Evolutionary conservation across 192 early-diverging fungal genomes (phyloP), one percentile per base, ranked within the genome.

Genomic region (Backusella mclennaniae): DNA sequence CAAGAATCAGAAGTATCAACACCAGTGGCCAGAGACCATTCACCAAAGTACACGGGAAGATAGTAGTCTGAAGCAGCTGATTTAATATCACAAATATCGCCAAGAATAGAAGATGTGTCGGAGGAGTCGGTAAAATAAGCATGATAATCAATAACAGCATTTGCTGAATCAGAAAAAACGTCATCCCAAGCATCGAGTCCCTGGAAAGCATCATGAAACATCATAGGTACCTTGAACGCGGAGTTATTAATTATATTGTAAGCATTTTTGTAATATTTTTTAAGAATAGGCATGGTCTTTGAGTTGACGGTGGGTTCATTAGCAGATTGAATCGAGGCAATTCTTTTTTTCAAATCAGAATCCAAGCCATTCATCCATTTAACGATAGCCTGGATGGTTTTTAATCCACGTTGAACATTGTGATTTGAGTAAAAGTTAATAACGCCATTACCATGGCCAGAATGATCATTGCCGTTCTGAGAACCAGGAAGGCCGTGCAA

Each of bases 401-500:
- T 69, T 11, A 80, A 23, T 38, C 46, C 17, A 17, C 79, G 79
- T 6, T 74, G 44, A 21, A 76, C 31, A 26, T 80, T 80, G 42
- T 80, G 52, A 21, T 35, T 31, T 42, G 79, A 39, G 35, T 74
- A 80, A 41, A 80, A 90, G 15, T 69, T 46, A 15, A 90, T 77
- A 12, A 76, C 77, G 9, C 52, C 75, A 9, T 80, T 83, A 7
- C 23, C 23, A 6, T 81, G 72, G 2, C 89, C 89, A 39, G 85
- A 86, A 69, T 90, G 87, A 66, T 86, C 87, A 49, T 89, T 86
- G 6, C 89, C 89, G 67, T 90, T 90, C 36, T 90, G 89, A 59
- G 86, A 87, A 9, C 89, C 89, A 2, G 89, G 89, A 19, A 85
- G 80, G 19, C 86, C 87, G 75, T 90, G 89, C 70, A 90, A 82